Evolutionary conservation across 2,329 filamentous ascomycete genomes (phyloP).

Genomic region (Coniochaeta ligniaria): DNA sequence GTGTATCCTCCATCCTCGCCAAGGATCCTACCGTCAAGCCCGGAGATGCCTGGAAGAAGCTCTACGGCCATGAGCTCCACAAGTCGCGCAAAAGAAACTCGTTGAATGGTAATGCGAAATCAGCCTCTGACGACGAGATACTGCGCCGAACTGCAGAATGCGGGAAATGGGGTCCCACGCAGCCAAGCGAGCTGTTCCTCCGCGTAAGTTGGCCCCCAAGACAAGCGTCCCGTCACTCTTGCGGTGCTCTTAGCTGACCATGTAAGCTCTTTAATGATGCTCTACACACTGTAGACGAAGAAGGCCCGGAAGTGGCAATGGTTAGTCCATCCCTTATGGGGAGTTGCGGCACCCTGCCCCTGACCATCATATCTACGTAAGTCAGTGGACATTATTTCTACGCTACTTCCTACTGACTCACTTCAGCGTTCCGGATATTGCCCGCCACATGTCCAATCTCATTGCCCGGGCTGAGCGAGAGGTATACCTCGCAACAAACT

Average conservation of each 20-base stretch:
- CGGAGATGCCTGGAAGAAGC: slow-evolving; percentile 43
- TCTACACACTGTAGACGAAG: slow-evolving; percentile 45
- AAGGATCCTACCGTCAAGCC: slow-evolving; percentile 45
- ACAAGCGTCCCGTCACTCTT: background rate
- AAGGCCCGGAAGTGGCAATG: slow-evolving; percentile 41
- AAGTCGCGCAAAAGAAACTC: slow-evolving; percentile 8
- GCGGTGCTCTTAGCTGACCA: slow-evolving; percentile 3
- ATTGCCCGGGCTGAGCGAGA: slow-evolving; percentile 68
- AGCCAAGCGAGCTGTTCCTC: slow-evolving; percentile 62
- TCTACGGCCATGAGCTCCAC: slow-evolving; percentile 35
- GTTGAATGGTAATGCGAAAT: slow-evolving; percentile 5
- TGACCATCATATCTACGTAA: slow-evolving; percentile 60
- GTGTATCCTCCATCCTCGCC: slow-evolving; percentile 51
- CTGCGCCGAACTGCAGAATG: slow-evolving; percentile 50
- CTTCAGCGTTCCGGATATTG: slow-evolving; percentile 56
- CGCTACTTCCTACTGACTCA: background rate
- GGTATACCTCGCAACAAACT: slow-evolving; percentile 69
- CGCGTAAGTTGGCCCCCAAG: slow-evolving; percentile 28
- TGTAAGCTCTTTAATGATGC: slow-evolving; percentile 58
- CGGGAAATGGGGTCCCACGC: slow-evolving; percentile 58
- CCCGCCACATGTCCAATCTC: slow-evolving; percentile 67
- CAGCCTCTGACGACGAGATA: slow-evolving; percentile 26
- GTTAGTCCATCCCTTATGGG: slow-evolving; percentile 46
- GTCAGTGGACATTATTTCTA: slow-evolving; percentile 3
- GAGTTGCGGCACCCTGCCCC: slow-evolving; percentile 52